These are phyloP conservation scores for Saccharomyces cerevisiae DNA, from an alignment of 805 yeast species.

Conservation along the genomic window DNA sequence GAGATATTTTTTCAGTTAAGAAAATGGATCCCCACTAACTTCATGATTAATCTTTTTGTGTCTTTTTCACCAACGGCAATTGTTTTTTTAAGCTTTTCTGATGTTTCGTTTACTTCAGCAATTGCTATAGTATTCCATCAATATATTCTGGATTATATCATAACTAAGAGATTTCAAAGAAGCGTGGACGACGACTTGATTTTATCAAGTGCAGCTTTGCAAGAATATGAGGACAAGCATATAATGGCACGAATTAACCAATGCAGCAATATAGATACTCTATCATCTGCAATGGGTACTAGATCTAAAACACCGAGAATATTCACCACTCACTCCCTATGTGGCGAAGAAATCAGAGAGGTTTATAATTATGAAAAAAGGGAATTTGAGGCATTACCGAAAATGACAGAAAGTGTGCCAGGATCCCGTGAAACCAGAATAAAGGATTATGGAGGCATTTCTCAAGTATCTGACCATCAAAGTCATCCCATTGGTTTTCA, in stretches of 20 bases:
- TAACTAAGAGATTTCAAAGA: conserved; percentile 38
- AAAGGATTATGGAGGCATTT: not conserved
- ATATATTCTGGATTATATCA: conserved; percentile 32
- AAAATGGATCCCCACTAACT: conserved; percentile 62
- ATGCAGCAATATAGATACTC: conserved; percentile 57
- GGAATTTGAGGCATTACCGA: conserved; percentile 17
- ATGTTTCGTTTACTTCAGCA: conserved; percentile 33
- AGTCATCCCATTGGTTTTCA: not conserved
- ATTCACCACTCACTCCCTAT: conserved; percentile 44
- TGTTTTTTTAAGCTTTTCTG: conserved; percentile 33
- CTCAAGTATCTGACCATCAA: not conserved
- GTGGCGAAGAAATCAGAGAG: conserved; percentile 27
- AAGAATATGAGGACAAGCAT: conserved; percentile 54
- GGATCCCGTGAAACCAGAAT: not conserved
- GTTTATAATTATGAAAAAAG: conserved; percentile 27
- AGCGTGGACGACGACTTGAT: conserved; percentile 52
- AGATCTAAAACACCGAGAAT: conserved; percentile 29
- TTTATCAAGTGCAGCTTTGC: conserved; percentile 49
- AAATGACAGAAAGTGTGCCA: not conserved
- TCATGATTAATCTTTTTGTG: conserved; percentile 42
- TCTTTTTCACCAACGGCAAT: conserved; percentile 54
- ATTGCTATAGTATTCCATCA: conserved; percentile 34
- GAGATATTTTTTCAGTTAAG: conserved; percentile 44
- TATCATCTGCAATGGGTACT: conserved; percentile 28
- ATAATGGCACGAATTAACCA: conserved; percentile 41